Conservation (phyloP, 108 stramenopile species). For the Skeletonema marinoi region DNA sequence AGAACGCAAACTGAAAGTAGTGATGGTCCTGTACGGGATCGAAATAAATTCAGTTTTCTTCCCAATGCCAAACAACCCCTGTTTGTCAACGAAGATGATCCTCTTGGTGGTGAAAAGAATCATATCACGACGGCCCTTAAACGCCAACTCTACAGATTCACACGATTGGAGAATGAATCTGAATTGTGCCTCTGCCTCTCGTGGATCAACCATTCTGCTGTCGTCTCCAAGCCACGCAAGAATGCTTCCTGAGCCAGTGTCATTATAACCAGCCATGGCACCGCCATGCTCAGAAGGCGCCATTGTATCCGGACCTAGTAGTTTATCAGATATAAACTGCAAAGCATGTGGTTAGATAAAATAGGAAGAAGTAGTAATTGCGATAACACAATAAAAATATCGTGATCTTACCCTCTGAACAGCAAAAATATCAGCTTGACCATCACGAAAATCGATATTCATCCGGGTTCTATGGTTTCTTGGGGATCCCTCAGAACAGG, state of each 20-base stretch:
- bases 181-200: constrained; percentile 49
- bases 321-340: constrained; percentile 55
- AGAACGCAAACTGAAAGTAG: constrained; percentile 50
- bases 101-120: constrained; percentile 63
- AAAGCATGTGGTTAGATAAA: too few species aligned
- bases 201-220: constrained; percentile 58
- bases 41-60: constrained; percentile 62
- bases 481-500: constrained; percentile 28
- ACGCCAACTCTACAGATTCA: constrained; percentile 70
- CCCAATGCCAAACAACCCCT: constrained; percentile 60
- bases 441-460: constrained; percentile 61
- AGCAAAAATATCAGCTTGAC: constrained; percentile 60
- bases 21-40: constrained; percentile 53
- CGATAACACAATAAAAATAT: too few species aligned
- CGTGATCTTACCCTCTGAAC: constrained; percentile 34
- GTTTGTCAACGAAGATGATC: constrained; percentile 58
- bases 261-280: constrained; percentile 20
- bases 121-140: constrained; percentile 60
- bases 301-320: constrained; percentile 56
- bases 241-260: constrained; percentile 34
- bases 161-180: constrained; percentile 51
- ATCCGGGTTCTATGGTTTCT: constrained; percentile 48
- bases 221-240: constrained; percentile 61
- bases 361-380: too few species aligned
- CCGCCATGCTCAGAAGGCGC: constrained; percentile 24